Base-by-base conservation (phyloP, 1,284 basidiomycete species). In the Coniferiporia weirii region DNA sequence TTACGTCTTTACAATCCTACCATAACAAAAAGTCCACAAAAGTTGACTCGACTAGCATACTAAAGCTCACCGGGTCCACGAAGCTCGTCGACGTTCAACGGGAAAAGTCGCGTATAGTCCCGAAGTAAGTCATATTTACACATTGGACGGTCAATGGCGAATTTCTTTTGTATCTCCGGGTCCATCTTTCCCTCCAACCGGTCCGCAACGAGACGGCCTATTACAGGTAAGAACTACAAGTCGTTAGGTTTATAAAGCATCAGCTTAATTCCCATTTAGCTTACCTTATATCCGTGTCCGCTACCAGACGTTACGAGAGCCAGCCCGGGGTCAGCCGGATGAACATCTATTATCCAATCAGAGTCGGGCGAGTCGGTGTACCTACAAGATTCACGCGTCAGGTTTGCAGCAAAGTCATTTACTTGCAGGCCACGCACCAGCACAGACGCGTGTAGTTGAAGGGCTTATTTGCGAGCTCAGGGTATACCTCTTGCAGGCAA, bases 241-340 rank as follows among this genome's bases (percentile, higher is more conserved):
- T 40, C 38, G 15, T 40, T 40, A 40, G 38, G 9, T 4, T 3
- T 52, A n/a, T 40, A 17, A 44, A 34, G 12, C 7, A 56, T 50
- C 15, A 32, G 19, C 22, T 54, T 44, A 35, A 34, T 49, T 45
- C 12, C n/a, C 15, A 43, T 12, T 10, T 43, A 43, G 43, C 69
- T 57, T 59, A 85, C 89, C 79, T 93, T 94, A 76, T 84, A 93
- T 0, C 83, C 91, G 71, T 94, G 91, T 0, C 91, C 91, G 64
- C 85, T 89, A 5, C 87, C 91, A 13, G 80, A 87, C 0, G 89
- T 91, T 4, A 89, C 91, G 17, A 93, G 70, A 52, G 90, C 69
- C 15, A 94, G 66, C 1, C 78, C 78, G 9, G 75, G 67, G 66
- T 89, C 79, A 5, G 70, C 67, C 0, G 87, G 83, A 61, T 85